Conservation (phyloP, 345 rosid genomes). For the Ceriops tagal region DNA sequence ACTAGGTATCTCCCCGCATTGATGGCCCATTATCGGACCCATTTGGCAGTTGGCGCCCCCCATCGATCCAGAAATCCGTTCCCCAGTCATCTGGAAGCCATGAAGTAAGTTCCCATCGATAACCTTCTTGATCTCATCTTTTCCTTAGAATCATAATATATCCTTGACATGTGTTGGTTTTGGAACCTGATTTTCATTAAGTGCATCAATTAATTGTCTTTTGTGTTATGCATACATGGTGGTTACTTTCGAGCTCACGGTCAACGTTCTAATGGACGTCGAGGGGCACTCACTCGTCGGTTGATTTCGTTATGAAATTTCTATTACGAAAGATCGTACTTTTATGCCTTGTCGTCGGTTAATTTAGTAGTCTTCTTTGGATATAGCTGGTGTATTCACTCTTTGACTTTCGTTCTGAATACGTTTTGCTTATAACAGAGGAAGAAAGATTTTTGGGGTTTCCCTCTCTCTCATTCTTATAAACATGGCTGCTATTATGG, state of each 20-base stretch:
- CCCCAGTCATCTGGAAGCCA: constrained; percentile 38
- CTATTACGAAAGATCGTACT: too few relatives aligned
- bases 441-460: constrained; percentile 70
- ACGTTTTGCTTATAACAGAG: constrained; percentile 46
- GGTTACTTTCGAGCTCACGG: too few relatives aligned
- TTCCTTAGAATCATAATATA: too few relatives aligned
- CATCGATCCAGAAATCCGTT: constrained; percentile 35
- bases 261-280: too few relatives aligned
- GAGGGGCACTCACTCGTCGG: too few relatives aligned
- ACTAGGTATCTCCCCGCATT: constrained; percentile 6
- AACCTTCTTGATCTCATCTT: background rate
- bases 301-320: background rate
- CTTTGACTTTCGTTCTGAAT: constrained; percentile 13
- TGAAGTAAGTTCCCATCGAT: constrained; percentile 44
- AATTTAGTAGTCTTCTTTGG: background rate
- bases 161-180: too few relatives aligned
- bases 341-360: too few relatives aligned
- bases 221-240: too few relatives aligned
- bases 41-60: constrained; percentile 27
- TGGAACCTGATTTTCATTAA: too few relatives aligned
- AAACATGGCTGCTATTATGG: constrained; percentile 94
- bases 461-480: constrained; percentile 80
- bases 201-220: too few relatives aligned
- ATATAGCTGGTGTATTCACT: constrained; percentile 14
- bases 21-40: constrained; percentile 41